These are phyloP conservation scores for Chlamydomonas sphaeroides DNA, from an alignment of 139 green algal species.

Conservation along the genomic window DNA sequence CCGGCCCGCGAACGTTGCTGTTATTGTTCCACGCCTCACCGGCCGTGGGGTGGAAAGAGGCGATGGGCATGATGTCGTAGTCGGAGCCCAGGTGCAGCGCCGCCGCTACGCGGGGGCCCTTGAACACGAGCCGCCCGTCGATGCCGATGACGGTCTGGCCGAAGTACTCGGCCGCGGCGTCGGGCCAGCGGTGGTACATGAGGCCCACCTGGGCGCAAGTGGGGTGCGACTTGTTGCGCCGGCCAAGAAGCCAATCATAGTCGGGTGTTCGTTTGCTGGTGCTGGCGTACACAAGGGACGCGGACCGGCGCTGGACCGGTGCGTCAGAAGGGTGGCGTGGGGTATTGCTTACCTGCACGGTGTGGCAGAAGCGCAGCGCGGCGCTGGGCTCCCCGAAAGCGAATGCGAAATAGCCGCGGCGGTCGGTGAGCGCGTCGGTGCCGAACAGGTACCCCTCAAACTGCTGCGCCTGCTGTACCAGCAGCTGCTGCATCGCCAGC, in stretches of 20 bases:
- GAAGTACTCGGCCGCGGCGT: constrained; percentile 56
- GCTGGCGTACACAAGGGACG: too few species aligned
- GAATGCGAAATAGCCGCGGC: constrained; percentile 57
- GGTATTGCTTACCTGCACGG: constrained; percentile 51
- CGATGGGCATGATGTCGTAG: constrained; percentile 34
- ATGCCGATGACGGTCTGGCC: constrained; percentile 57
- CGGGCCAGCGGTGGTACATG: constrained; percentile 62
- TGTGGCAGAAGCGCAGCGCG: constrained; percentile 81
- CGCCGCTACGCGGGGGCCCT: constrained; percentile 76
- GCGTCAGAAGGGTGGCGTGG: too few species aligned
- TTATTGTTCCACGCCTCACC: too few species aligned
- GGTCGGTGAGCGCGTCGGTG: constrained; percentile 12
- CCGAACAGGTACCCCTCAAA: constrained; percentile 80
- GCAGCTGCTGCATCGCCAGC: constrained; percentile 62
- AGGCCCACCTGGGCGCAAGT: constrained; percentile 53
- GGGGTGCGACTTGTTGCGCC: not conserved
- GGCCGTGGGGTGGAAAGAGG: constrained; percentile 28
- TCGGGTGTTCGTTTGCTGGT: too few species aligned
- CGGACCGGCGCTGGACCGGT: not conserved
- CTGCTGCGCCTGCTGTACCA: constrained; percentile 77
- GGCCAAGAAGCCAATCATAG: too few species aligned
- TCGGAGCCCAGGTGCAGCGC: constrained; percentile 62
- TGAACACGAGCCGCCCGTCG: constrained; percentile 76
- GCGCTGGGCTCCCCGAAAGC: constrained; percentile 69
- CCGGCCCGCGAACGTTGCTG: too few species aligned